Base-by-base conservation (phyloP, 129 eudicot species). In the Flaveria robusta region DNA sequence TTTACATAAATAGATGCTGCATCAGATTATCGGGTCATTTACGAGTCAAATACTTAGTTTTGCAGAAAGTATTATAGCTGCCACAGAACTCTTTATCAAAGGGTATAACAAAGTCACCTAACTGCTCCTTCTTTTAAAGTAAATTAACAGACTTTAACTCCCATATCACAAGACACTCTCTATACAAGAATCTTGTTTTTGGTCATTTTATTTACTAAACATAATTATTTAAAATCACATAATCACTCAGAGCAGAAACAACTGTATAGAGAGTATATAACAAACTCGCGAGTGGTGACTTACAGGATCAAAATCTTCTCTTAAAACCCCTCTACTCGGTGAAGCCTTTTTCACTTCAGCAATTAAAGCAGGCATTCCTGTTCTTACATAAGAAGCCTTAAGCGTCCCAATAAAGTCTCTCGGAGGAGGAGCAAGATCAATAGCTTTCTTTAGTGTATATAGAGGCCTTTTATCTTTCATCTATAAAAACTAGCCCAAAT, bases 291-390 rank as follows among this genome's bases (percentile, higher is more conserved):
- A 64, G 3, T 18, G 68, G 24, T n/a, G 39, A 75, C 91, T 77
- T 89, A 94, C 98, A 39, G 97, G 98, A 84, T 94, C 86, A 83
- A 94, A 94, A 82, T 94, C 86, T 87, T 91, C 97, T 84, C 98
- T 85, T n/a, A 94, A 31, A 68, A 94, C 83, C 68, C 98, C 98
- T 83, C 89, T 84, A 81, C 96, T 91, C 7, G 98, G 98, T 47
- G 98, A 94, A 77, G 98, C 98, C 86, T 93, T 93, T 79, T 93
- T 93, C 22, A 93, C 98, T 83, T 93, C 98, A 43, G 98, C 98
- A 77, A 94, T 94, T 70, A 94, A 66, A 75, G 86, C 99, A 79
- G 99, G 99, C 79, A 89, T 71, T 42, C 90, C 92, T 18, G 99
- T 91, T 81, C 92, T 83, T 59, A 58, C 56, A 66, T 86, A 39